phyloP scores from a whole-genome alignment of 768 basidiomycete species.

The Cubamyces lactineus region DNA sequence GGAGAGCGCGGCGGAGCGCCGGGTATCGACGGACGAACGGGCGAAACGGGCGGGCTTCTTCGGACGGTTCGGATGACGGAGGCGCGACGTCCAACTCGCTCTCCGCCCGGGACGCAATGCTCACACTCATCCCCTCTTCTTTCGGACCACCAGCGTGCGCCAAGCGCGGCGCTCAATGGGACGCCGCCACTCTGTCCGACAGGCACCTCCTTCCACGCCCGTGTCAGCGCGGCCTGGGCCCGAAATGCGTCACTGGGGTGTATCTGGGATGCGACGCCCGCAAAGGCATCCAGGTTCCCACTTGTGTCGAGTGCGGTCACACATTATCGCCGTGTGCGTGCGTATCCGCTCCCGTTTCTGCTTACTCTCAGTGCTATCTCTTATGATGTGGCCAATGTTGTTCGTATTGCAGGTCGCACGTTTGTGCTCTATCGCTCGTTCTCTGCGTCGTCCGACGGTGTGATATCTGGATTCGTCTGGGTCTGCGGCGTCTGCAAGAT shows the following conservation, averaged over 20 bases:
- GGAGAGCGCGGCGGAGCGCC: slow-evolving; percentile 8
- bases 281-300: slow-evolving; percentile 1
- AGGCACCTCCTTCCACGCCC: background rate
- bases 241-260: background rate
- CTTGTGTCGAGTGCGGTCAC: background rate
- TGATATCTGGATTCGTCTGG: background rate
- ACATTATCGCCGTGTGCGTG: slow-evolving; percentile 7
- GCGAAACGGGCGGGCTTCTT: background rate
- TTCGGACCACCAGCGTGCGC: background rate
- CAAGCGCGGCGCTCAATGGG: background rate
- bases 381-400: background rate
- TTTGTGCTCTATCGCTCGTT: background rate
- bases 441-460: background rate
- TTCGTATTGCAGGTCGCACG: background rate
- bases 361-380: background rate
- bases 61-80: background rate
- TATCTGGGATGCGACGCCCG: background rate
- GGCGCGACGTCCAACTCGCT: background rate
- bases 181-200: background rate
- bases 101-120: background rate
- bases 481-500: background rate
- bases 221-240: background rate
- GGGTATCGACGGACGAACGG: background rate
- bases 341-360: background rate
- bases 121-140: background rate